Evolutionary conservation across 2,329 filamentous ascomycete species (phyloP).

Genomic region (Paramyrothecium roridum): DNA sequence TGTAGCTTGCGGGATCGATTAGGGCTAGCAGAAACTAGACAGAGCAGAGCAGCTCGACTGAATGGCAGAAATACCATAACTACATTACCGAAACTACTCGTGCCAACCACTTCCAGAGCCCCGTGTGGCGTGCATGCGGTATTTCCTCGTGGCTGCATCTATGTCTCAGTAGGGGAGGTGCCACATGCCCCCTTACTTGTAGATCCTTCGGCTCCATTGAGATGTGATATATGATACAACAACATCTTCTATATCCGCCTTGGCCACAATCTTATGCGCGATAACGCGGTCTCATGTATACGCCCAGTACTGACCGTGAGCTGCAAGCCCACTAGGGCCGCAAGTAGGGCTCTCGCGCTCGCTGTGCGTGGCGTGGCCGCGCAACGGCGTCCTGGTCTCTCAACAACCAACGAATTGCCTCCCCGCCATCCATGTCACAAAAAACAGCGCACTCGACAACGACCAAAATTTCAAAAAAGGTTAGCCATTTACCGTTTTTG

Average conservation of each 20-base stretch:
- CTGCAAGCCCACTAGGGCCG: no score
- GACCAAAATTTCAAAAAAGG: not conserved
- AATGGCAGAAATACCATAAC: conserved; percentile 35
- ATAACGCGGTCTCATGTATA: no score
- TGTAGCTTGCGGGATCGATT: conserved; percentile 1
- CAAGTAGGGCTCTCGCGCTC: not conserved
- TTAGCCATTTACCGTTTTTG: not conserved
- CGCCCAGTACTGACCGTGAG: no score
- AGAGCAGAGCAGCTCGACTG: conserved; percentile 21
- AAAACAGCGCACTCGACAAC: not conserved
- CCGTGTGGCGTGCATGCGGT: not conserved
- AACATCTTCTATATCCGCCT: not conserved
- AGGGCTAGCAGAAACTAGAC: not conserved
- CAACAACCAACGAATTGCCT: not conserved
- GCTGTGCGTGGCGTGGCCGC: not conserved
- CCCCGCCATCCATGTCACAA: not conserved
- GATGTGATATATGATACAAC: not conserved
- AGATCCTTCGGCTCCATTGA: not conserved
- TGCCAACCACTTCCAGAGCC: no score
- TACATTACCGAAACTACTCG: not conserved
- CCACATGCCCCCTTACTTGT: not conserved
- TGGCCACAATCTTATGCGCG: no score
- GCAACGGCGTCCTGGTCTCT: not conserved
- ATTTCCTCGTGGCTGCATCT: not conserved
- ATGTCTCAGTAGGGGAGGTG: not conserved